Evolutionary conservation across 2,329 filamentous ascomycete genomes (phyloP).

Genomic region (Fonsecaea multimorphosa): DNA sequence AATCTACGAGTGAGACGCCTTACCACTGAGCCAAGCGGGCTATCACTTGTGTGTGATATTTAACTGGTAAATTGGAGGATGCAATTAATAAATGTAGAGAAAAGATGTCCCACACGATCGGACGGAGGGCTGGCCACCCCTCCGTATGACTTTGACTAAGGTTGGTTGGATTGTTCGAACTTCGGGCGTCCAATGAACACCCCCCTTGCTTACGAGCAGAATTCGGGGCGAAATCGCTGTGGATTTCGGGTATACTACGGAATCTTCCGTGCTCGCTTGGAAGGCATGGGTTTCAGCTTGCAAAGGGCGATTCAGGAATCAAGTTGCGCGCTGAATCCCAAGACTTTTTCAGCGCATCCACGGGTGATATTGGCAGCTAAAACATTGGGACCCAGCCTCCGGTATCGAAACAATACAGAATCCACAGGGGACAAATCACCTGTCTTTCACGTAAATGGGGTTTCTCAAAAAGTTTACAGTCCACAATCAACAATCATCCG

Average conservation of each 20-base stretch:
- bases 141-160: no score
- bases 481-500: background rate
- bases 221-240: background rate
- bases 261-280: background rate
- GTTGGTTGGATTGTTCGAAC: background rate
- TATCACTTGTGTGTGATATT: slow-evolving; percentile 7
- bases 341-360: background rate
- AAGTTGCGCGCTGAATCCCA: slow-evolving; percentile 3
- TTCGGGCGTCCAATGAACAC: background rate
- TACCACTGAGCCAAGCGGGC: slow-evolving; percentile 11
- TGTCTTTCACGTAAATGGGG: background rate
- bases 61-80: slow-evolving; percentile 8
- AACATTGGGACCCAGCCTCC: background rate
- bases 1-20: slow-evolving; percentile 8
- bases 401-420: background rate
- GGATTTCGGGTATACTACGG: slow-evolving; percentile 1
- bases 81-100: background rate
- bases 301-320: slow-evolving; percentile 6
- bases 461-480: background rate
- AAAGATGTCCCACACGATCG: no score
- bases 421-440: background rate
- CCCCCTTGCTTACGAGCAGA: background rate
- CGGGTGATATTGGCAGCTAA: background rate
- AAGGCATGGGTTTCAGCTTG: background rate
- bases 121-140: no score